Base-by-base conservation (phyloP, 129 eudicot species). In the Deinandra increscens region DNA sequence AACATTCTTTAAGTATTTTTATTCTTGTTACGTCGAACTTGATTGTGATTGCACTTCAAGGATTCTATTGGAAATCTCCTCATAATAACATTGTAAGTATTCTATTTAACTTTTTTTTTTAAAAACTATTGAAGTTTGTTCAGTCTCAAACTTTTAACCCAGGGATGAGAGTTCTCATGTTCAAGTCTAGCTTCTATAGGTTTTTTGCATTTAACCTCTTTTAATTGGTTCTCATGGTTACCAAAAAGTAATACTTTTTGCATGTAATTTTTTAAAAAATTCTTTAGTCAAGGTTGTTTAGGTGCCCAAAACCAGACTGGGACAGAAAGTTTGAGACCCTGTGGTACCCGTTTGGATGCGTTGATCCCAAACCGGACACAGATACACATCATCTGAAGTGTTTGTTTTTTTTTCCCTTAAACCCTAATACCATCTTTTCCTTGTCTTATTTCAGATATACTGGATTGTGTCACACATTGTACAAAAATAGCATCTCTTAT, bases 1-100 rank as follows among this genome's bases (percentile, higher is more conserved):
- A 84, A 79, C 96, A 89, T 78, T 70, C 96, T 15, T 69, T 89
- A 38, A 84, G 83, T 69, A 86, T 86, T 48, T 89, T 86, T 78
- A 63, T 86, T 58, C 77, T 89, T 8, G 61, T 89, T 70, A 80
- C 92, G 44, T 89, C 96, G n/a, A 89, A 89, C 81, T 66, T 89
- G 20, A 71, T 83, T 44, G 83, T 89, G 55, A 80, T 89, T 56
- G 68, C 70, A 4, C 22, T 84, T 64, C 96, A 89, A 84, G 96
- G 96, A 14, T 89, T 89, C 62, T 89, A 86, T 64, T 80, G 86
- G 81, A 82, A 67, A 64, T 39, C 81, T n/a, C 96, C 93, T 45
- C 63, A 73, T 11, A 84, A 89, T 63, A 89, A 89, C 80, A 53
- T 86, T 12, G 96, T 89, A 83, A 85, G 91, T 77, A 1, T 80